Base-by-base conservation (phyloP, 2,329 filamentous ascomycete species). In the Sclerotinia spermophila region DNA sequence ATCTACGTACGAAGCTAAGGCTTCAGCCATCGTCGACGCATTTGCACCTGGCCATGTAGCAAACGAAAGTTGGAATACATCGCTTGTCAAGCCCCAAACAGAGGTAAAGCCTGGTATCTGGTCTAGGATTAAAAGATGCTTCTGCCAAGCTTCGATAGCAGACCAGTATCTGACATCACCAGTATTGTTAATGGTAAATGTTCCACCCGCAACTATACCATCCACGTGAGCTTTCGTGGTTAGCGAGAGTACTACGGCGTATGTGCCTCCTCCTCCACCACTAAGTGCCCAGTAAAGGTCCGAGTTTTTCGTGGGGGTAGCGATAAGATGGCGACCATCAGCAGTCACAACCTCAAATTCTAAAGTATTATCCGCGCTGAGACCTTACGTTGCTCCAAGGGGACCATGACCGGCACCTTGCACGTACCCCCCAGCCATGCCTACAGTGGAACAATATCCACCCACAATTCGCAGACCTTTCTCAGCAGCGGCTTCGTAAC, bases 291-390 rank as follows among this genome's bases (percentile, higher is more conserved):
- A 59, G 56, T 27, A 59, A 40, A 59, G 40, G 2, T 68, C 67
- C 5, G 67, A 33, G n/a, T 69, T 21, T 24, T 38, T 6, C 2
- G 35, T 42, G 3, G 44, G 45, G 19, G 42, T 69, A 30, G 59
- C 59, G 13, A 44, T n/a, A 21, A 51, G 38, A 45, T 64, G 45
- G 10, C 27, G 24, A n/a, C 68, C 60, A 13, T 64, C 40, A 53
- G 27, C 67, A 4, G 44, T 65, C n/a, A 68, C 67, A 35, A 68
- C 53, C 24, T 68, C 55, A 7, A 27, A 68, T 48, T 68, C 67
- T 11, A 68, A 21, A 30, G 42, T 21, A 7, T 61, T 61, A 33
- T 68, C 67, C 4, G 56, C 55, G 19, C 38, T 11, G 19, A 68
- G 51, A n/a, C 67, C 55, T 15, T 68, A 68, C 5, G 33, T 38